Conservation (phyloP, 305 asterid species). For the Fraxinus sp. region DNA sequence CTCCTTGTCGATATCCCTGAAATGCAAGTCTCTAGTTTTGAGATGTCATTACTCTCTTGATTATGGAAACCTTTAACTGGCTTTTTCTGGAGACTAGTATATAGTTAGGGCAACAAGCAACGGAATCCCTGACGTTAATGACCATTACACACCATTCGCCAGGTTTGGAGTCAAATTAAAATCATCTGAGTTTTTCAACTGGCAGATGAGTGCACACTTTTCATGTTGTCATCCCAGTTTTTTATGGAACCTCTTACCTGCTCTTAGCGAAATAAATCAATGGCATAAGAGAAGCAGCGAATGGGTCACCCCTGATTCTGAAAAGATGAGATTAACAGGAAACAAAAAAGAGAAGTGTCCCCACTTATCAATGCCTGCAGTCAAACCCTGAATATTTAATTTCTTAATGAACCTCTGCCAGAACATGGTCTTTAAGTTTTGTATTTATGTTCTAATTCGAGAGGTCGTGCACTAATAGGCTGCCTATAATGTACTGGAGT, state of each 20-base stretch:
- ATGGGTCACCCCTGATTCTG: not conserved
- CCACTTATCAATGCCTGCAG: not conserved
- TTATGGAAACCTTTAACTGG: not conserved
- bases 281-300: not conserved
- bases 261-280: not conserved
- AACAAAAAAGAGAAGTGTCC: not conserved
- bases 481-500: not conserved
- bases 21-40: not conserved
- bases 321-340: not conserved
- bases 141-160: not conserved
- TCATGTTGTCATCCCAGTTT: not conserved
- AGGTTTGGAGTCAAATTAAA: not conserved
- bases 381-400: not conserved
- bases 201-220: not conserved
- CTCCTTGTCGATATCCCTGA: not conserved
- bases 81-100: not conserved
- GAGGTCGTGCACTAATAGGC: not conserved
- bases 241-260: not conserved
- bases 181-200: not conserved
- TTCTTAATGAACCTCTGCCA: not conserved
- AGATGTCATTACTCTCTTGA: not conserved
- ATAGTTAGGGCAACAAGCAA: not conserved
- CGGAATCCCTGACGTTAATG: not conserved
- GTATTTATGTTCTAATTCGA: not conserved
- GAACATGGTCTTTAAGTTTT: not conserved